A percentile compares a stretch with the other conserved stretches of the same genome.
Conservation (phyloP, 1,139 yeast species). For the Suhomyces chickasaworum region DNA sequence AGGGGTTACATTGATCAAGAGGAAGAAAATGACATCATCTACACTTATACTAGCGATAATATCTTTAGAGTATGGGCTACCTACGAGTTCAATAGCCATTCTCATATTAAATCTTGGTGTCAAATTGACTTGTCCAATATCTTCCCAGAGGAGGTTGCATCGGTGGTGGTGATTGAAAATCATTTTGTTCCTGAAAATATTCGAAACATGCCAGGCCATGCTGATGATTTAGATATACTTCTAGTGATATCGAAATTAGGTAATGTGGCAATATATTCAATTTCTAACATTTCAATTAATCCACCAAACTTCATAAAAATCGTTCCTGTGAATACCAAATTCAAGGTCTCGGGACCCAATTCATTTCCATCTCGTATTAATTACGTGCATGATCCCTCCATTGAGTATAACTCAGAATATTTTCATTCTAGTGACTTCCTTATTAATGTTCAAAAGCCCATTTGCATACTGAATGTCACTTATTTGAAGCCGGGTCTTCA, state of each 20-base stretch:
- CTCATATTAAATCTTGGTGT: constrained; percentile 63
- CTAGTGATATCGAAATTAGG: constrained; percentile 52
- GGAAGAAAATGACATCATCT: constrained; percentile 49
- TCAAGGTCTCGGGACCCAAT: constrained; percentile 3
- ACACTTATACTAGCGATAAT: constrained; percentile 59
- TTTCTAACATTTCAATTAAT: constrained; percentile 53
- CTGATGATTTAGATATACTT: constrained; percentile 51
- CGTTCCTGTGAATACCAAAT: neutral
- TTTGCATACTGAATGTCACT: constrained; percentile 26
- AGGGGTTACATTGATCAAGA: constrained; percentile 36
- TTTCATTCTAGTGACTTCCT: constrained; percentile 19
- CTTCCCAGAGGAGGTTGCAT: constrained; percentile 28
- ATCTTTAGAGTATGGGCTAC: constrained; percentile 73
- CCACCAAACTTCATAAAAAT: constrained; percentile 44
- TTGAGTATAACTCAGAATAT: constrained; percentile 3
- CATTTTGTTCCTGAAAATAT: constrained; percentile 33
- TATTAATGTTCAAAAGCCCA: constrained; percentile 24
- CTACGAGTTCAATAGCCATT: constrained; percentile 59
- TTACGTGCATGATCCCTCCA: neutral
- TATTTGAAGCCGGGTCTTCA: constrained; percentile 18
- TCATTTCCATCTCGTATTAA: constrained; percentile 11
- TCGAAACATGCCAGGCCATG: neutral
- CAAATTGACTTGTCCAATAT: constrained; percentile 43
- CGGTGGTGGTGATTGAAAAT: constrained; percentile 60
- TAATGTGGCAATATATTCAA: constrained; percentile 45